Evolutionary conservation across 2,329 filamentous ascomycete genomes (phyloP).

Genomic region (Achaetomium macrosporum): DNA sequence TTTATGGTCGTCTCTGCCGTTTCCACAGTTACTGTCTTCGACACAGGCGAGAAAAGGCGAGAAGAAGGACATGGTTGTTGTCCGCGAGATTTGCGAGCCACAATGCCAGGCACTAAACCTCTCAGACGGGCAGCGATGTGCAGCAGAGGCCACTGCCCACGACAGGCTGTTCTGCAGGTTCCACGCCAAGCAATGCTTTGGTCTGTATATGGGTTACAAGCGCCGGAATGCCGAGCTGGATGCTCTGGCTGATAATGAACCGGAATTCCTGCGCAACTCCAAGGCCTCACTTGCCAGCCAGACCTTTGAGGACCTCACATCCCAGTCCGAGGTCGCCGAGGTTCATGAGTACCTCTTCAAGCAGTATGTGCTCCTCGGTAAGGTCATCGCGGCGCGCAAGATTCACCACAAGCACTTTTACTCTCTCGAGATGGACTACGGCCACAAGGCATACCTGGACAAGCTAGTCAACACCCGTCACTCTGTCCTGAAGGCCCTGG

Average conservation of each 20-base stretch:
- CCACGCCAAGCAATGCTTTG: conserved; percentile 38
- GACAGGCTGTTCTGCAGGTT: conserved; percentile 38
- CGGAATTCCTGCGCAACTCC: conserved; percentile 33
- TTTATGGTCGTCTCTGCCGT: too few relatives aligned
- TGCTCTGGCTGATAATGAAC: conserved; percentile 28
- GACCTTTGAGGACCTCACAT: conserved; percentile 34
- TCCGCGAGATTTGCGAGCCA: background rate
- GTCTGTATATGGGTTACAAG: conserved; percentile 46
- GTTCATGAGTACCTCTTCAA: conserved; percentile 37
- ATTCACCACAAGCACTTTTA: conserved; percentile 29
- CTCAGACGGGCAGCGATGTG: conserved; percentile 33
- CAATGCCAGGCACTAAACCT: conserved; percentile 30
- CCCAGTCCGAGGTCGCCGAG: conserved; percentile 33
- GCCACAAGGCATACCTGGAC: conserved; percentile 30
- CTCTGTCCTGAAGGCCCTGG: too few relatives aligned
- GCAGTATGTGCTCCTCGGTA: conserved; percentile 26
- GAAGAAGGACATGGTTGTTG: background rate
- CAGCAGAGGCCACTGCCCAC: conserved; percentile 33
- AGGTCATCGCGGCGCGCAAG: conserved; percentile 19
- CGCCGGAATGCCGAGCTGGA: conserved; percentile 41
- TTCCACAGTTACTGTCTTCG: too few relatives aligned
- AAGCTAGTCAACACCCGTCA: conserved; percentile 29
- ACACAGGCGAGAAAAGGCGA: too few relatives aligned
- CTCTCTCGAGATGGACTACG: conserved; percentile 29
- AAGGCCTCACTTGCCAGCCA: conserved; percentile 35